Evolutionary conservation across 495 filamentous ascomycete species (phyloP).

Genomic region (Aspergillus steynii): DNA sequence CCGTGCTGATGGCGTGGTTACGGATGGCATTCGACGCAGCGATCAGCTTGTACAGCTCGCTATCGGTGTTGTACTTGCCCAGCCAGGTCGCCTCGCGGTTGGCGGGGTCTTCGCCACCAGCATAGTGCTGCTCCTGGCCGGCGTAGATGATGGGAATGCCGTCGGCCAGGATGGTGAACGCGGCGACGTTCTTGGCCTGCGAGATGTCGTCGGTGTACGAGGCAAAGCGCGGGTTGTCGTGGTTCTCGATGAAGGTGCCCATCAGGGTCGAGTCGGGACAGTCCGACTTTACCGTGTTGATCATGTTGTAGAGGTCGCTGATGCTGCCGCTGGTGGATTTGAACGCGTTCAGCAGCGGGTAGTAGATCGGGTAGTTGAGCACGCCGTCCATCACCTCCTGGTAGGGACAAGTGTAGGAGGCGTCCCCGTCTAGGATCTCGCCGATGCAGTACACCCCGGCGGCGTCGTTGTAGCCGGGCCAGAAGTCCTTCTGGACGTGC

Average conservation of each 20-base stretch:
- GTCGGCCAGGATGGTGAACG: conserved; percentile 70
- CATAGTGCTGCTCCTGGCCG: conserved; percentile 76
- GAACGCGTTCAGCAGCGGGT: conserved; percentile 62
- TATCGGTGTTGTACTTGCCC: conserved; percentile 1
- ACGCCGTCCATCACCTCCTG: conserved; percentile 61
- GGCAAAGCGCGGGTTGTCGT: conserved; percentile 70
- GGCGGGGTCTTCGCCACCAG: conserved; percentile 59
- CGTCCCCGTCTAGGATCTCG: conserved; percentile 66
- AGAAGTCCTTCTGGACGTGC: conserved; percentile 72
- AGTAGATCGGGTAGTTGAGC: conserved; percentile 65
- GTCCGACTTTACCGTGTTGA: conserved; percentile 52
- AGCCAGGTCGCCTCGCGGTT: conserved; percentile 78
- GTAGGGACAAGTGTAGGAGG: conserved; percentile 62
- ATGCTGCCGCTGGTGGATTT: conserved; percentile 59
- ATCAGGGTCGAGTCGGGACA: conserved; percentile 65
- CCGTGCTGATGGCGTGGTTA: conserved; percentile 14
- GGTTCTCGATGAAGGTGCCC: conserved; percentile 78
- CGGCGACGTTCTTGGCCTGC: conserved; percentile 66
- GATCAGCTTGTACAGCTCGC: conserved; percentile 16
- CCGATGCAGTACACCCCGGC: conserved; percentile 72
- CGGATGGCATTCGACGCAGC: conserved; percentile 18
- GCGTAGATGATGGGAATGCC: conserved; percentile 66
- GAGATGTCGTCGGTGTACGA: conserved; percentile 52
- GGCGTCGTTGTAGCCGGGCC: conserved; percentile 59
- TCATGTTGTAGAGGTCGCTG: conserved; percentile 57